Conservation (phyloP, 495 filamentous ascomycete species). For the Polyplosphaeria fusca region DNA sequence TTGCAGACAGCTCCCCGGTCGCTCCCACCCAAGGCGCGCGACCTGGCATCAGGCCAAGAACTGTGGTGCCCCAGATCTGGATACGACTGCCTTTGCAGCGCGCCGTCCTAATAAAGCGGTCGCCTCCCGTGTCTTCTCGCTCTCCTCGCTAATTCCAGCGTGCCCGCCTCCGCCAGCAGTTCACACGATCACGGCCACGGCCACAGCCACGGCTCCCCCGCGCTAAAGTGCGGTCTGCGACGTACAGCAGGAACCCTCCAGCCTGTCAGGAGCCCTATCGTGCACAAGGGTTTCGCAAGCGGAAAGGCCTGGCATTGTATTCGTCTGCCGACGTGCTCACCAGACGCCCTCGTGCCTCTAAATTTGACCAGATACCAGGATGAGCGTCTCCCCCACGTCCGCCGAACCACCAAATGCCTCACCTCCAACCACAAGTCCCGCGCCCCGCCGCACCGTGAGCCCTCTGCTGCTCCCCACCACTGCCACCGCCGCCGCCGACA, state of each 20-base stretch:
- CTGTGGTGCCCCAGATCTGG: conserved; percentile 20
- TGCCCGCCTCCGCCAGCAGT: background rate
- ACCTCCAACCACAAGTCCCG: conserved; percentile 1
- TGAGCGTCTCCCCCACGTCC: conserved; percentile 32
- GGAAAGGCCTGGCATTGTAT: conserved; percentile 19
- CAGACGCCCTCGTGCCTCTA: conserved; percentile 31
- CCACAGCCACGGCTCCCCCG: conserved; percentile 9
- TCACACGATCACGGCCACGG: background rate
- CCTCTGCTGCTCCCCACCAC: conserved; percentile 18
- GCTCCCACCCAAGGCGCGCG: conserved; percentile 7
- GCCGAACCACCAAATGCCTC: conserved; percentile 26
- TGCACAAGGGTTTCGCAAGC: conserved; percentile 27
- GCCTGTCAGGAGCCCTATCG: conserved; percentile 24
- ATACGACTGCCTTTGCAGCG: conserved; percentile 8
- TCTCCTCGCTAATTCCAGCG: conserved; percentile 5
- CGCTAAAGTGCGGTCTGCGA: conserved; percentile 19
- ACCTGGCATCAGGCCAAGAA: conserved; percentile 28
- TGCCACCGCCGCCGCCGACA: conserved; percentile 9
- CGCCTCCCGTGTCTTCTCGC: background rate
- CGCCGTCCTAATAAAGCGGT: conserved; percentile 1
- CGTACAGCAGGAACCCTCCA: conserved; percentile 18
- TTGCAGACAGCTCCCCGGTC: conserved; percentile 1
- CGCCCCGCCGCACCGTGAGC: conserved; percentile 12
- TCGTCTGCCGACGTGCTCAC: conserved; percentile 28
- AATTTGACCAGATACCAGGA: conserved; percentile 27